Evolutionary conservation across 257 asterid genomes (phyloP).

Genomic region (Anisodus acutangulus): DNA sequence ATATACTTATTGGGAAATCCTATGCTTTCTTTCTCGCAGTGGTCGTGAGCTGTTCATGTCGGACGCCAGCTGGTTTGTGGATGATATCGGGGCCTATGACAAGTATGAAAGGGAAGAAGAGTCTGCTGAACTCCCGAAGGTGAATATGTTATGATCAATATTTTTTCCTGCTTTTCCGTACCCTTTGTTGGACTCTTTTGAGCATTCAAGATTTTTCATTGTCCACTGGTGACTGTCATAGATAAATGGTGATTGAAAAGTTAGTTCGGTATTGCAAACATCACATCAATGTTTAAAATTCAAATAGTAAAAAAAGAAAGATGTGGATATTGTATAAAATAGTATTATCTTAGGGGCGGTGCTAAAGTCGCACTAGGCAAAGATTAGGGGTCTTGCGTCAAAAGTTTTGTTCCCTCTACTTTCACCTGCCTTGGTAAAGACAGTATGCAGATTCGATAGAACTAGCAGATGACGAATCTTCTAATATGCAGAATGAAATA

Average conservation of each 20-base stretch:
- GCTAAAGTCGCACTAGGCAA: neutral
- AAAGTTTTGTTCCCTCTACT: neutral
- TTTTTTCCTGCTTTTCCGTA: neutral
- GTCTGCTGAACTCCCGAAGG: slow-evolving; percentile 46
- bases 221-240: neutral
- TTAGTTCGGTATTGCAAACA: neutral
- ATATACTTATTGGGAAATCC: slow-evolving; percentile 30
- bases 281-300: too few relatives aligned
- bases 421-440: slow-evolving; percentile 8
- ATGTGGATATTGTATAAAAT: too few relatives aligned
- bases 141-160: slow-evolving; percentile 28
- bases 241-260: neutral
- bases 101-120: slow-evolving; percentile 67
- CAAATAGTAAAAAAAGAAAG: too few relatives aligned
- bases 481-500: neutral
- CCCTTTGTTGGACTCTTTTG: neutral
- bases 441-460: neutral
- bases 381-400: neutral
- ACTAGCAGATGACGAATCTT: neutral
- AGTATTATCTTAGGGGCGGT: too few relatives aligned
- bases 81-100: slow-evolving; percentile 86
- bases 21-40: slow-evolving; percentile 48
- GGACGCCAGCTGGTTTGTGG: slow-evolving; percentile 79
- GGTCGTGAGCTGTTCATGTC: slow-evolving; percentile 91
- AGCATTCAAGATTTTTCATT: neutral